Evolutionary conservation across 1,139 yeast genomes (phyloP), one percentile per base, ranked within the genome.

Genomic region (Protomyces inouyei): DNA sequence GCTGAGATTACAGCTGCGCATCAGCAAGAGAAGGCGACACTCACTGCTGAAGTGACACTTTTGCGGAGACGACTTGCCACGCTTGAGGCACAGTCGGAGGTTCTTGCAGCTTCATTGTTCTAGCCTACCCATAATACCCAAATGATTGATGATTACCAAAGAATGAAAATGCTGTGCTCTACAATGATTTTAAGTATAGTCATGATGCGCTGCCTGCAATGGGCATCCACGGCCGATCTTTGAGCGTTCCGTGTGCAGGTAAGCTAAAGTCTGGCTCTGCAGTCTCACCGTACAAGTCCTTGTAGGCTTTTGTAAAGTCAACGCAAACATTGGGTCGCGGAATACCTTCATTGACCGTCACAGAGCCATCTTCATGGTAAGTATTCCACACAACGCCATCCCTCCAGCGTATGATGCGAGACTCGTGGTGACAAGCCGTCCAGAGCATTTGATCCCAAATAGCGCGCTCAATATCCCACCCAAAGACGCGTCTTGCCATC

Each of bases 381-480:
- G 21, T 18, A 3, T 43, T 43, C 23, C 23, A 43, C 18, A 4
- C 12, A 18, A 36, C 28, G 12, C 61, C 61, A 2, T 46, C 61
- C 10, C 28, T 12, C 61, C 61, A 57, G n/a, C 61, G 61, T n/a
- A 16, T 21, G 23, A 57, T 23, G 12, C 40, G 36, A 18, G 23
- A 40, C 36, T 35, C 45, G 32, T 43, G 53, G 12, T 28, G 32
- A 36, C 61, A 57, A 16, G 61, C 61, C 32, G 51, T 18, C 61
- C 61, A 57, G 16, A 38, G 25, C 61, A 57, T 57, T 38, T 57
- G 61, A 12, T 57, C 61, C 61, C 61, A 57, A 9, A 57, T 9
- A n/a, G 54, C 46, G 18, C 51, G 51, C 28, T 57, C 61, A 21
- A 43, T 54, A 37, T 57, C 61, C 45, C 46, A 57, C 12, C 61